A percentile compares a stretch with the other conserved stretches of the same genome.
These are phyloP conservation scores for Umbelopsis sp. DNA, from an alignment of 371 early-diverging fungal species.

Conservation along the genomic window DNA sequence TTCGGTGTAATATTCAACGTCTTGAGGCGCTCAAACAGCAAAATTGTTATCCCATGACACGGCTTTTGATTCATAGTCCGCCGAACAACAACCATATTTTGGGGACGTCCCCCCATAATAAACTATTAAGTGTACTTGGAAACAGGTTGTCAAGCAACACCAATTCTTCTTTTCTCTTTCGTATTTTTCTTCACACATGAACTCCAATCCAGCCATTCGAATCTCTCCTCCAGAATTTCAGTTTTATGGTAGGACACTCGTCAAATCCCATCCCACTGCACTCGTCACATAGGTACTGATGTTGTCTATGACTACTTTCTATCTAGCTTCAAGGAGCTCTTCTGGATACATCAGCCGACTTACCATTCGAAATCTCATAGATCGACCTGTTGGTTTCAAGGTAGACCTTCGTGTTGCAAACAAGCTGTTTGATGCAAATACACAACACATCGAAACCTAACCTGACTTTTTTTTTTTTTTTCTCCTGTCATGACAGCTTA, in stretches of 20 bases:
- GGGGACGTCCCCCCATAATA: constrained; percentile 14
- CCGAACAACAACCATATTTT: constrained; percentile 9
- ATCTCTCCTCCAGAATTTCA: constrained; percentile 24
- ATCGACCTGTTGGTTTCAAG: constrained; percentile 24
- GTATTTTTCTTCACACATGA: neutral
- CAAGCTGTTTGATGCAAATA: neutral
- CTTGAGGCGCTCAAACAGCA: neutral
- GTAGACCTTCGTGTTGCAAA: neutral
- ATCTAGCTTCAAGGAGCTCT: constrained; percentile 18
- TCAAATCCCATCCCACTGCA: neutral
- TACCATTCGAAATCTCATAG: constrained; percentile 14
- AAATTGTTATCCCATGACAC: constrained; percentile 10
- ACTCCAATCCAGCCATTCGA: constrained; percentile 21
- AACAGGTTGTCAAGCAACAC: constrained; percentile 14
- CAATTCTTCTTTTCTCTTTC: constrained; percentile 1
- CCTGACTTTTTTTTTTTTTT: neutral
- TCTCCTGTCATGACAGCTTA: constrained; percentile 5
- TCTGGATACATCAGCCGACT: constrained; percentile 20
- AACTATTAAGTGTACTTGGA: neutral
- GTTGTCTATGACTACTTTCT: neutral
- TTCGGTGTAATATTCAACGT: neutral
- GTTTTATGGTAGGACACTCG: constrained; percentile 12
- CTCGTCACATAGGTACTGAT: neutral
- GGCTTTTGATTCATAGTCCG: neutral
- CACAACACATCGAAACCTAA: neutral